Evolutionary conservation across 805 yeast species (phyloP).

Genomic region (Ogataea methanolica): DNA sequence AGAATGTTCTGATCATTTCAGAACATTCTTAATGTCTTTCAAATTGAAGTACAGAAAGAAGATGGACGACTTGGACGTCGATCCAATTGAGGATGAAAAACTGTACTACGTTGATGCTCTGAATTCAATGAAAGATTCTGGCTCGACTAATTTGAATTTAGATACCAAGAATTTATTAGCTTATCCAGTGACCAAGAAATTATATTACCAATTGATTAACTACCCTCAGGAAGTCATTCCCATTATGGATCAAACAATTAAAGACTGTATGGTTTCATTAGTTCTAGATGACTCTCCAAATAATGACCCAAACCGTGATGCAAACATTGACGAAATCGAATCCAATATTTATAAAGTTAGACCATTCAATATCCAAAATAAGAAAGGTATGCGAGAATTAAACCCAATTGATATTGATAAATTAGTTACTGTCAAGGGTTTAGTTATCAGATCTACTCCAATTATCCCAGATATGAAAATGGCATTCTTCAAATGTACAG

Average conservation of each 20-base stretch:
- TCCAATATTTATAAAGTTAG: slow-evolving; percentile 80
- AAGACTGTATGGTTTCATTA: slow-evolving; percentile 79
- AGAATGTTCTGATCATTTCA: slow-evolving; percentile 75
- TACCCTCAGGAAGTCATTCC: slow-evolving; percentile 98
- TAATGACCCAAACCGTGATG: slow-evolving; percentile 32
- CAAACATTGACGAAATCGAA: slow-evolving; percentile 61
- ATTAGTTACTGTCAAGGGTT: slow-evolving; percentile 84
- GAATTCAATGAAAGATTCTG: slow-evolving; percentile 69
- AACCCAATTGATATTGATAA: slow-evolving; percentile 95
- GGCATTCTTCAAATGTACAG: slow-evolving; percentile 92
- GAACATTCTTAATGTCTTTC: slow-evolving; percentile 80
- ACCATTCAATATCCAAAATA: slow-evolving; percentile 75
- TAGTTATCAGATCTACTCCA: slow-evolving; percentile 83
- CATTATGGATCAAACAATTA: slow-evolving; percentile 93
- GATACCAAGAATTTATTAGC: slow-evolving; percentile 79
- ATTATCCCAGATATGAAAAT: slow-evolving; percentile 97
- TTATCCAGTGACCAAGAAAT: slow-evolving; percentile 67
- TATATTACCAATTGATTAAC: slow-evolving; percentile 81
- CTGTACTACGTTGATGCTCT: slow-evolving; percentile 70
- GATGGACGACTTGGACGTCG: slow-evolving; percentile 36
- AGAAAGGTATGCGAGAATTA: slow-evolving; percentile 82
- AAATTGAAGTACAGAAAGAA: slow-evolving; percentile 67
- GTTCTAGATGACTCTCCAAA: slow-evolving; percentile 47
- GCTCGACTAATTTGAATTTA: slow-evolving; percentile 76
- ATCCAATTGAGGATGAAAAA: slow-evolving; percentile 58